Evolutionary conservation across 2,329 filamentous ascomycete genomes (phyloP).

Genomic region (Canariomyces notabilis): DNA sequence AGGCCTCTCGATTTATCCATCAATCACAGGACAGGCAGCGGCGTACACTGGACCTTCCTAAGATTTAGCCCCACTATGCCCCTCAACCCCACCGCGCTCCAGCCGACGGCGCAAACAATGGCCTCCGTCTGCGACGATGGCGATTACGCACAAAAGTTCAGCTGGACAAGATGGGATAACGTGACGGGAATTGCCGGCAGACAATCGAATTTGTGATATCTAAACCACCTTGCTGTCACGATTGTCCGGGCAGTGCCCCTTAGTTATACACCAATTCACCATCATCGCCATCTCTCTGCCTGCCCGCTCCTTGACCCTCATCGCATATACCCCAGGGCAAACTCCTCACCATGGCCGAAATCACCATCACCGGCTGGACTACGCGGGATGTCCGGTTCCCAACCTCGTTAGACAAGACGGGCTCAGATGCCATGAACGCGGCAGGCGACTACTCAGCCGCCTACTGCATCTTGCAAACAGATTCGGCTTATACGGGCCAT

Average conservation of each 20-base stretch:
- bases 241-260: too few species aligned
- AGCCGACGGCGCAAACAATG: not conserved
- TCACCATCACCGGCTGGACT: slow-evolving; percentile 67
- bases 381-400: slow-evolving; percentile 74
- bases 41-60: not conserved
- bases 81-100: slow-evolving; percentile 14
- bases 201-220: too few species aligned
- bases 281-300: not conserved
- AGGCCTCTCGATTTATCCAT: slow-evolving; percentile 22
- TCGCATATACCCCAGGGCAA: not conserved
- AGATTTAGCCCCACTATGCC: slow-evolving; percentile 20
- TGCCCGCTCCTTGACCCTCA: not conserved
- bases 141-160: not conserved
- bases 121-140: slow-evolving; percentile 5
- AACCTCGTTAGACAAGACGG: slow-evolving; percentile 95
- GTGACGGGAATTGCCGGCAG: not conserved
- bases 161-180: slow-evolving; percentile 2
- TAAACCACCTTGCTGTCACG: too few species aligned
- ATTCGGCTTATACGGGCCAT: slow-evolving; percentile 65
- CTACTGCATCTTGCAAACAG: slow-evolving; percentile 87
- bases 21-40: slow-evolving; percentile 17
- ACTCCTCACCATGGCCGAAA: slow-evolving; percentile 39
- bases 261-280: not conserved
- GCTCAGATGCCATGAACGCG: slow-evolving; percentile 94
- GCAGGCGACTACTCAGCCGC: slow-evolving; percentile 88